Evolutionary conservation across 2,329 filamentous ascomycete genomes (phyloP).

Genomic region (Aspergillus pseudoterreus): DNA sequence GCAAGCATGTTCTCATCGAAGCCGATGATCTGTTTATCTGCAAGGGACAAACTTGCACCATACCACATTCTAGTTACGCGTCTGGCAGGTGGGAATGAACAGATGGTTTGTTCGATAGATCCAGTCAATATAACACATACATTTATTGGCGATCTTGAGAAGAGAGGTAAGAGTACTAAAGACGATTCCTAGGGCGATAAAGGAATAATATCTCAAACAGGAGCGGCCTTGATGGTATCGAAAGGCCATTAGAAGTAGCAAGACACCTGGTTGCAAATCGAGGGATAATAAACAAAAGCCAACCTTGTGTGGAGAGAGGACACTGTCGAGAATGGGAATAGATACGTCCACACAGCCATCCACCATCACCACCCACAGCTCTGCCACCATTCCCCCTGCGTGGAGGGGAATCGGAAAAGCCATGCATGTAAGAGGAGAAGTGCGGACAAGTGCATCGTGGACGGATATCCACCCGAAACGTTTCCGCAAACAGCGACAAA

Average conservation of each 20-base stretch:
- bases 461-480: background rate
- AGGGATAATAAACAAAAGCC: background rate
- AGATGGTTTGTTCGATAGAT: background rate
- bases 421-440: background rate
- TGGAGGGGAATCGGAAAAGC: background rate
- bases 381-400: background rate
- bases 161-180: conserved; percentile 6
- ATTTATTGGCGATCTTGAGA: conserved; percentile 9
- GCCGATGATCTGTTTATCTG: too few relatives aligned
- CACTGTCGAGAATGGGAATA: background rate
- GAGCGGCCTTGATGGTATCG: conserved; percentile 1
- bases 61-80: too few relatives aligned
- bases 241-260: conserved; percentile 4
- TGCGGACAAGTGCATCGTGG: background rate
- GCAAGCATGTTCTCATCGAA: too few relatives aligned
- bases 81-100: too few relatives aligned
- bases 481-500: background rate
- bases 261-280: conserved; percentile 4
- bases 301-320: background rate
- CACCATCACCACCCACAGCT: conserved; percentile 1
- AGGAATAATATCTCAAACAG: conserved; percentile 7
- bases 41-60: too few relatives aligned
- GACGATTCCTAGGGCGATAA: conserved; percentile 2
- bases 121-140: conserved; percentile 3
- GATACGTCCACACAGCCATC: background rate